phyloP scores from a whole-genome alignment of 2,329 filamentous ascomycete genomes.

The Bipolaris sorokiniana region DNA sequence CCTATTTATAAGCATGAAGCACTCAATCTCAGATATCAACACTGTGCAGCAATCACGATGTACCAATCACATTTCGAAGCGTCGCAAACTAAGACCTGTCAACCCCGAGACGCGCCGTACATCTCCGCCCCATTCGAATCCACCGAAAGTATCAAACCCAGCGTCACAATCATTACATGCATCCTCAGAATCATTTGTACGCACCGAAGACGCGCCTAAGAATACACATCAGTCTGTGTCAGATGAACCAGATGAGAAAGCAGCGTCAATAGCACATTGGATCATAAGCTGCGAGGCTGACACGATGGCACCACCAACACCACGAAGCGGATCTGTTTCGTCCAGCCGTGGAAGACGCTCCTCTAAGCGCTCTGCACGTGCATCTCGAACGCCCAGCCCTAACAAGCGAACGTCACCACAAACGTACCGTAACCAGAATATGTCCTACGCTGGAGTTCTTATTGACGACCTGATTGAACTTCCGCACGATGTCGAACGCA shows the following conservation, averaged over 20 bases:
- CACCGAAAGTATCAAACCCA: constrained; percentile 2
- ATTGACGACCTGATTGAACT: constrained; percentile 11
- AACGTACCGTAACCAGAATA: constrained; percentile 28
- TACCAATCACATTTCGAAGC: constrained; percentile 1
- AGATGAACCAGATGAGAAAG: constrained; percentile 1
- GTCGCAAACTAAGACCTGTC: constrained; percentile 1
- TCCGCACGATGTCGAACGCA: constrained; percentile 14
- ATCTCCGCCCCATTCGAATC: constrained; percentile 1
- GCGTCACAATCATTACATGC: constrained; percentile 1
- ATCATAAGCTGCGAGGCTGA: constrained; percentile 8
- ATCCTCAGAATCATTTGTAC: constrained; percentile 1
- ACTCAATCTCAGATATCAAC: not conserved
- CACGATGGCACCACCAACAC: constrained; percentile 23
- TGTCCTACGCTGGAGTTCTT: constrained; percentile 20
- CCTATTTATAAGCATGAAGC: not conserved
- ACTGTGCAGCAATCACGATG: not conserved
- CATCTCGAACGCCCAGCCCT: constrained; percentile 25
- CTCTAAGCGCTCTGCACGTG: constrained; percentile 5
- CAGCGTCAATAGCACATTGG: constrained; percentile 1
- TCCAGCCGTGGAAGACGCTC: constrained; percentile 3
- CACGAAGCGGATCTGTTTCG: constrained; percentile 15
- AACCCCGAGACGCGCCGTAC: constrained; percentile 1
- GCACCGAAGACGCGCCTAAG: not conserved
- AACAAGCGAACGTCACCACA: constrained; percentile 26
- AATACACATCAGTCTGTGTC: constrained; percentile 3